Percentiles rank a stretch among this genome's conserved stretches.
These are phyloP conservation scores for Ganoderma meredithae DNA, from an alignment of 1,284 basidiomycete genomes.

Conservation along the genomic window DNA sequence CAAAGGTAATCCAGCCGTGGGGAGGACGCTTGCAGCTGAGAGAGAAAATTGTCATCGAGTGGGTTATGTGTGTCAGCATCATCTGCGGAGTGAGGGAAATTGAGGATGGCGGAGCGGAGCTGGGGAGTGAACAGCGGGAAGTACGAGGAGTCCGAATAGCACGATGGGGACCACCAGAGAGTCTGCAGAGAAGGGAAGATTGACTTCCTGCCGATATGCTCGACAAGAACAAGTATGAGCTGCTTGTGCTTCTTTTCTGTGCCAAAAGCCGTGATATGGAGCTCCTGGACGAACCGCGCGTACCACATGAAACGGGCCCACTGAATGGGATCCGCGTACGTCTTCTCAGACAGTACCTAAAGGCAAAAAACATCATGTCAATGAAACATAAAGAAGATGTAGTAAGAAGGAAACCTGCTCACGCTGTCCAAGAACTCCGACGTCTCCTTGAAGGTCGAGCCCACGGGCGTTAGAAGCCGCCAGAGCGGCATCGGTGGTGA, in stretches of 20 bases:
- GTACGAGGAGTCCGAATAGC: not conserved
- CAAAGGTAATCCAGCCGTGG: not conserved
- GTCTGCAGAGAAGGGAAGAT: not conserved
- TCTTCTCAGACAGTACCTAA: not conserved
- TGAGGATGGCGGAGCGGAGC: not conserved
- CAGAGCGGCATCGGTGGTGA: not conserved
- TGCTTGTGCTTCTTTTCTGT: not conserved
- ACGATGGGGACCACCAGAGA: not conserved
- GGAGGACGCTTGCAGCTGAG: not conserved
- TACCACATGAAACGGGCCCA: conserved; percentile 6
- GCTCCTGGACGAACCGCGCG: conserved; percentile 1
- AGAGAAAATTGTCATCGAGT: not conserved
- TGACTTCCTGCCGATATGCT: not conserved
- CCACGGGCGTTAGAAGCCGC: not conserved
- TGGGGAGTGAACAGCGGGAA: not conserved
- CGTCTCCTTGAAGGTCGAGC: not conserved
- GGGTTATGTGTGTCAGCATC: not conserved
- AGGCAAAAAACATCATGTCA: not conserved
- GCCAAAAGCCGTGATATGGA: not conserved
- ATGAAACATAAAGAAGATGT: not conserved
- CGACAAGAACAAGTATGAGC: not conserved
- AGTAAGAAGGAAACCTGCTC: not conserved
- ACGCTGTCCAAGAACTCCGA: not conserved
- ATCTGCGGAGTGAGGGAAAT: not conserved
- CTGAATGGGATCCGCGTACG: not conserved